Evolutionary conservation across 139 green algal species (phyloP), one percentile per base, ranked within the genome.

Genomic region (Pleodorina starrii): DNA sequence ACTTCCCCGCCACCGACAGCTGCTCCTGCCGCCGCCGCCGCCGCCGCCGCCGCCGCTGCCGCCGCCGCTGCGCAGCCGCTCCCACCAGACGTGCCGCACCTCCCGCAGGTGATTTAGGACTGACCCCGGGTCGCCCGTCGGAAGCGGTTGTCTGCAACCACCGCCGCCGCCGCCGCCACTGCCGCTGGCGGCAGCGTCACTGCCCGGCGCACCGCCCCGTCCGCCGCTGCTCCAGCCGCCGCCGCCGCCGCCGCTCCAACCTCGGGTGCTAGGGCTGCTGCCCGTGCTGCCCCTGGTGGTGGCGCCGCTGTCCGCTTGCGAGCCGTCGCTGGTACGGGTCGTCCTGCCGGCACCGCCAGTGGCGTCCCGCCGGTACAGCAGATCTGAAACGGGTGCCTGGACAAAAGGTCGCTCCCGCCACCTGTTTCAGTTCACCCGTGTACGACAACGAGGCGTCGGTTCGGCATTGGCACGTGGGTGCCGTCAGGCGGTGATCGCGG

Each of bases 351-450:
- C 59, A 19, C 59, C 38, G 25, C 12, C 32, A 16, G 48, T 19
- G 5, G 7, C 46, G 83, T 89, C 84, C 35, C 84, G 46, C 29
- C 71, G 69, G 51, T 89, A 89, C 87, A 93, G 89, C 89, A 95
- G 77, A 59, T 94, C 89, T 38, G 83, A 74, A 2, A 99, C 81
- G 4, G 97, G 97, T 0, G 95, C 96, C 66, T 95, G 93, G 10
- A 99, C 98, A 95, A 99, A 99, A 5, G 87, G 54, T 3, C 98
- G 93, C 91, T 99, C 96, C 25, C 91, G 85, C 96, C 96, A 98
- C 71, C 93, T 94, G 85, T 6, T n/a, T 57, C 48, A 12, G 48
- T n/a, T n/a, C n/a, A n/a, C n/a, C n/a, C n/a, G n/a, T n/a, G n/a
- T 12, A 66, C 54, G 54, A 66, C 54, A 66, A n/a, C n/a, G n/a